Base-by-base conservation (phyloP, 2,329 filamentous ascomycete species). In the Diaporthe sp. region DNA sequence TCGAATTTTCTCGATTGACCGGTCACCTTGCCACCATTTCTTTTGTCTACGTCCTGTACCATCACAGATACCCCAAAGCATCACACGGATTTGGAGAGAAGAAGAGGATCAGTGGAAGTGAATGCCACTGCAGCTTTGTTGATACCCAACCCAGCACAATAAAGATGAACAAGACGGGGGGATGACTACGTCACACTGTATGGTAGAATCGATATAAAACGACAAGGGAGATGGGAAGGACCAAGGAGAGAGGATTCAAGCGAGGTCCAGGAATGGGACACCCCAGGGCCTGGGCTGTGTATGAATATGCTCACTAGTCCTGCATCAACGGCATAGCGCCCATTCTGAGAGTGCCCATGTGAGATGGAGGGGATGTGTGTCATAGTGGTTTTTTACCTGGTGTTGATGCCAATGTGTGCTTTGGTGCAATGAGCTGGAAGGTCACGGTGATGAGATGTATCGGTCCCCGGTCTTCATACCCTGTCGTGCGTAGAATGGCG, bases 1-100 rank as follows among this genome's bases (percentile, higher is more conserved):
- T 70, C 47, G 4, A 15, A 66, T 66, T 63, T 59, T 32, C 39
- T 68, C 55, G 5, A 30, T 73, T 61, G 55, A 50, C 44, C 44
- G 13, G 25, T 55, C 55, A 63, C 55, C 65, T 56, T 72, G 32
- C 42, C 37, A 27, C 47, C 71, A 51, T 73, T 73, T 70, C 66
- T 50, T 75, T 75, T 73, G 74, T 73, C 53, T 58, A 75, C 35
- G 66, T 55, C 39, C 68, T 74, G 66, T 73, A 73, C 72, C 72
- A 44, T 74, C 68, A 73, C 74, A 70, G 74, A 75, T 75, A 75
- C 74, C 74, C 74, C 65, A 51, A 51, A 47, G 70, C 70, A 75
- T 75, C 56, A 30, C 44, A 69, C 56, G 47, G 73, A 56, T 59
- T 72, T 71, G 70, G 61, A 74, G 69, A 71, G 55, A 61, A 50